These are phyloP conservation scores for Brassica cretica DNA, from an alignment of 345 rosid genomes.

Conservation along the genomic window DNA sequence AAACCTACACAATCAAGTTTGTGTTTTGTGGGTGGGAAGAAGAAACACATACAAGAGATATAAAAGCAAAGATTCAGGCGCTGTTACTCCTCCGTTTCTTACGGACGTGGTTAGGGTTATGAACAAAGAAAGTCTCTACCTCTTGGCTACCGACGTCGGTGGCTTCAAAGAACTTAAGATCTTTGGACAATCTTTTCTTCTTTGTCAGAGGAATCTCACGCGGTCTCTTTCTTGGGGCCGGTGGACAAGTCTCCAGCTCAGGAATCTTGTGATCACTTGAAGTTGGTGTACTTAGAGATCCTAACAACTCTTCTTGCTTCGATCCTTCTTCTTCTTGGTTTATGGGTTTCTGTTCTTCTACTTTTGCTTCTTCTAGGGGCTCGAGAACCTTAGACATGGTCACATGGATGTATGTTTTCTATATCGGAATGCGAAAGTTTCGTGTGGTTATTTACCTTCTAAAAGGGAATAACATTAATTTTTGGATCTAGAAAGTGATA, in stretches of 20 bases:
- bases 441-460: constrained; percentile 29
- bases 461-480: constrained; percentile 23
- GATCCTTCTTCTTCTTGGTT: constrained; percentile 21
- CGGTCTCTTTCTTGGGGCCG: constrained; percentile 39
- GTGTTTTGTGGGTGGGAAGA: not conserved
- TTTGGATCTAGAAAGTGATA: constrained; percentile 29
- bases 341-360: constrained; percentile 17
- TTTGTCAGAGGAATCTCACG: constrained; percentile 33
- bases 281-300: constrained; percentile 36
- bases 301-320: constrained; percentile 29
- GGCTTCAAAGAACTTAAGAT: constrained; percentile 40
- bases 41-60: not conserved
- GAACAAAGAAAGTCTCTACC: constrained; percentile 41
- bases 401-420: constrained; percentile 36
- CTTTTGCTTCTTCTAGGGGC: constrained; percentile 25
- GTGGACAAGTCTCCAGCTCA: constrained; percentile 36
- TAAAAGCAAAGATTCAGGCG: constrained; percentile 12
- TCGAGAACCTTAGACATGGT: constrained; percentile 41
- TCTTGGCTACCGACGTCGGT: constrained; percentile 39
- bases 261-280: constrained; percentile 42
- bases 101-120: constrained; percentile 17
- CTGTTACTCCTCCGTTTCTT: constrained; percentile 38
- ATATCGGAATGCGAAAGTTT: constrained; percentile 29
- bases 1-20: constrained; percentile 15
- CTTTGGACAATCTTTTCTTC: constrained; percentile 34